Evolutionary conservation across 2,329 filamentous ascomycete species (phyloP).

Genomic region (Alternaria arbusti): DNA sequence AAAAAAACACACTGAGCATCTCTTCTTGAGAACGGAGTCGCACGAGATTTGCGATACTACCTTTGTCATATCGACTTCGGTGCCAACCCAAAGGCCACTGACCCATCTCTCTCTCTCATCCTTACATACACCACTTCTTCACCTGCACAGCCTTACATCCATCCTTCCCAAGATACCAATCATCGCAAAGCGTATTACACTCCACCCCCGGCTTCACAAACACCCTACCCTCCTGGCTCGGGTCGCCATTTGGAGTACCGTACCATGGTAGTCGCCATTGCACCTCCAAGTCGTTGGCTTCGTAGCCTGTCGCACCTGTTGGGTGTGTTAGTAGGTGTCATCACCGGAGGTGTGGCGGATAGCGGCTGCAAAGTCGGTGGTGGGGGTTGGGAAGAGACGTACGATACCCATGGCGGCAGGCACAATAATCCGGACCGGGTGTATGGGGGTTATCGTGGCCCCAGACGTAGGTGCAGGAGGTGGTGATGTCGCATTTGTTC

Average conservation of each 20-base stretch:
- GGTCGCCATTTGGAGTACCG: constrained; percentile 3
- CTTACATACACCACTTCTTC: not conserved
- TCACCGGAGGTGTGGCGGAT: not conserved
- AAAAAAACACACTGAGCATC: no score
- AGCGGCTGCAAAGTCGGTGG: no score
- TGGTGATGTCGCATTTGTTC: constrained; percentile 52
- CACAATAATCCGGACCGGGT: not conserved
- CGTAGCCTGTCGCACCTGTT: not conserved
- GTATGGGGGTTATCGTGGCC: not conserved
- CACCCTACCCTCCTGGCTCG: constrained; percentile 19
- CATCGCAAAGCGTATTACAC: constrained; percentile 23
- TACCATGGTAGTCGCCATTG: constrained; percentile 6
- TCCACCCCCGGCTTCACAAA: constrained; percentile 25
- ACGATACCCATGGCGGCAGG: constrained; percentile 4
- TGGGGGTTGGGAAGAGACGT: not conserved
- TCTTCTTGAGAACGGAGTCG: no score
- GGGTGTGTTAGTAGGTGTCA: not conserved
- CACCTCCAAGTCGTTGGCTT: not conserved
- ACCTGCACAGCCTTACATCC: constrained; percentile 23
- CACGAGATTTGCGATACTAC: no score
- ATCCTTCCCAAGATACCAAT: constrained; percentile 21
- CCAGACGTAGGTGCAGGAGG: constrained; percentile 48
- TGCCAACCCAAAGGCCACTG: no score
- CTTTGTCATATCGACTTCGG: no score
- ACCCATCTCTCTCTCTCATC: no score